Conservation (phyloP, 257 asterid genomes). For the Nicotiana otophora region DNA sequence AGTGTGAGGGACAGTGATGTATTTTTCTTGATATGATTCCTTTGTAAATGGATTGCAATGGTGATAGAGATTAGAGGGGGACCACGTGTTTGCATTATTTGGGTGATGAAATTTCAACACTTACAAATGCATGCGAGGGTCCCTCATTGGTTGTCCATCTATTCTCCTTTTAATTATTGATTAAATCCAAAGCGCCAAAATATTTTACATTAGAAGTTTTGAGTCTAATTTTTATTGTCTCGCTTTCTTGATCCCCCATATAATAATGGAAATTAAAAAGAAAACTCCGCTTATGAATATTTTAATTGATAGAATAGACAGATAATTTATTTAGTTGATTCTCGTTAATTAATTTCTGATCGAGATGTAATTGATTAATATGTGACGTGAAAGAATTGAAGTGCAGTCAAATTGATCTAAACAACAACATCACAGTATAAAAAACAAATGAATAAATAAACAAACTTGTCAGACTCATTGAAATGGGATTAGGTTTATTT, state of each 20-base stretch:
- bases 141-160: not conserved
- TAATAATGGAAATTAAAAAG: no score
- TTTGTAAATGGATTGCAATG: not conserved
- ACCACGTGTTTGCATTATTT: constrained; percentile 32
- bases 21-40: constrained; percentile 1
- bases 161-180: not conserved
- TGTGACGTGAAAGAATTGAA: not conserved
- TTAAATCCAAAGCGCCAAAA: not conserved
- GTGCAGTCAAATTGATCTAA: not conserved
- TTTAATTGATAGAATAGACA: no score
- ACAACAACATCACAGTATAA: no score
- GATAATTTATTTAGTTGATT: no score
- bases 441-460: no score
- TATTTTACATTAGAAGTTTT: not conserved
- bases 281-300: no score
- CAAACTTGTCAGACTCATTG: no score
- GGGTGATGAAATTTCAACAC: constrained; percentile 6
- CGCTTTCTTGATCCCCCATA: not conserved
- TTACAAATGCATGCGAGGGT: constrained; percentile 2
- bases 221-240: not conserved
- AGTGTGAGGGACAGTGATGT: constrained; percentile 24
- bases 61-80: not conserved
- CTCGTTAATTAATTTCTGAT: not conserved
- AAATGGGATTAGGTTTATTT: not conserved
- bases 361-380: not conserved